These are phyloP conservation scores for Anthoceros angustus DNA, from an alignment of 225 moss, liverwort and hornwort species.

Conservation along the genomic window DNA sequence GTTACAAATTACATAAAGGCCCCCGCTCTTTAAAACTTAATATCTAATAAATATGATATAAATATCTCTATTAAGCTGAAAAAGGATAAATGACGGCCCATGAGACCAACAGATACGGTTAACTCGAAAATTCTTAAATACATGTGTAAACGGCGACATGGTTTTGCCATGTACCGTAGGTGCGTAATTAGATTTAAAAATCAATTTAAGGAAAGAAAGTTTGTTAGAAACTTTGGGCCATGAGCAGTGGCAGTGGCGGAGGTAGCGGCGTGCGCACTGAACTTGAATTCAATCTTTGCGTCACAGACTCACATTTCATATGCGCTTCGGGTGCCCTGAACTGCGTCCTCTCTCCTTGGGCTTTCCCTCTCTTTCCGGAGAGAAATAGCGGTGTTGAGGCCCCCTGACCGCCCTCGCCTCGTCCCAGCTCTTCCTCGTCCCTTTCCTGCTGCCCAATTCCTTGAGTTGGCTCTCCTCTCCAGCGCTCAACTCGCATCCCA, in stretches of 20 bases:
- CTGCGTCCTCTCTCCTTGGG: not conserved
- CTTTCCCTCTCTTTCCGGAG: constrained; percentile 2
- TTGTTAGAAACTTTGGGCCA: not conserved
- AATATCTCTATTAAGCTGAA: too few relatives aligned
- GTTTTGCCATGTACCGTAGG: too few relatives aligned
- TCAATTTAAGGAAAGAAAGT: not conserved
- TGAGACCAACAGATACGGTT: too few relatives aligned
- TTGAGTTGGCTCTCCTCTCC: not conserved
- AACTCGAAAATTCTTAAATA: too few relatives aligned
- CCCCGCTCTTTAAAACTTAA: too few relatives aligned
- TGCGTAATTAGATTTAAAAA: not conserved
- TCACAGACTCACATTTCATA: not conserved
- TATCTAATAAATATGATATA: too few relatives aligned
- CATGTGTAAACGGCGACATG: too few relatives aligned
- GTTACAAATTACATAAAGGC: too few relatives aligned
- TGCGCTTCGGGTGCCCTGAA: not conserved
- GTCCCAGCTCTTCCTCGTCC: not conserved
- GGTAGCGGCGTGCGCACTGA: not conserved
- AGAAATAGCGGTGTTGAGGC: not conserved
- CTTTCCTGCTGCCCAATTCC: not conserved
- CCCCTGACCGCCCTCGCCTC: not conserved
- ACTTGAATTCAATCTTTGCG: not conserved
- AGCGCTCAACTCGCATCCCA: not conserved
- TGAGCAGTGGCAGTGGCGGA: not conserved
- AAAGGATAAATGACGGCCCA: too few relatives aligned